These are phyloP conservation scores for Picea sitchensis DNA, from an alignment of 75 land plant genomes.

Conservation along the genomic window DNA sequence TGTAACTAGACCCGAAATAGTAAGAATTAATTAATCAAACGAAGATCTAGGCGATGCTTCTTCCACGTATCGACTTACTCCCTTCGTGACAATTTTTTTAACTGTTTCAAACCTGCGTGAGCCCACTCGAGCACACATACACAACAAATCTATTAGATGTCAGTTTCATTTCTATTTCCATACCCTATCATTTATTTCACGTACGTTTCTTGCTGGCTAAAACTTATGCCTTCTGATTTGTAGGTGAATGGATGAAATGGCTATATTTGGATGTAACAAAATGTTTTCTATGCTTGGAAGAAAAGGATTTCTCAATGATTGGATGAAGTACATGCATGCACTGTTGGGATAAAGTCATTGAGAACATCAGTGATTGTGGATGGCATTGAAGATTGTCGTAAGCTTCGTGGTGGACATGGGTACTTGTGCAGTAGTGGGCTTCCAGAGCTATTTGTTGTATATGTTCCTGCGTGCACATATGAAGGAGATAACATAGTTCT, in stretches of 20 bases:
- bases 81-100: no score
- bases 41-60: no score
- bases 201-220: constrained; percentile 68
- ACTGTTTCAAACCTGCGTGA: no score
- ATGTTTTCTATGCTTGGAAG: no score
- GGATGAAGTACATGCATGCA: constrained; percentile 21
- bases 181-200: no score
- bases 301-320: background rate
- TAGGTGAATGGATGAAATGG: constrained; percentile 39
- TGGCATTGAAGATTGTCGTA: constrained; percentile 23
- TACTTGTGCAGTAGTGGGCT: constrained; percentile 23
- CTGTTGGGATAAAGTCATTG: constrained; percentile 18
- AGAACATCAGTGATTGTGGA: constrained; percentile 23
- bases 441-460: constrained; percentile 19
- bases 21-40: no score
- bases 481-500: constrained; percentile 19
- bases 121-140: no score
- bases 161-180: no score
- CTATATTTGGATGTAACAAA: no score
- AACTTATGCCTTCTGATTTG: constrained; percentile 79
- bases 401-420: constrained; percentile 27
- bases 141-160: no score
- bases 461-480: constrained; percentile 21
- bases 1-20: no score
- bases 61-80: no score